Conservation (phyloP, 805 yeast species). For the Candida pseudofarinosa region DNA sequence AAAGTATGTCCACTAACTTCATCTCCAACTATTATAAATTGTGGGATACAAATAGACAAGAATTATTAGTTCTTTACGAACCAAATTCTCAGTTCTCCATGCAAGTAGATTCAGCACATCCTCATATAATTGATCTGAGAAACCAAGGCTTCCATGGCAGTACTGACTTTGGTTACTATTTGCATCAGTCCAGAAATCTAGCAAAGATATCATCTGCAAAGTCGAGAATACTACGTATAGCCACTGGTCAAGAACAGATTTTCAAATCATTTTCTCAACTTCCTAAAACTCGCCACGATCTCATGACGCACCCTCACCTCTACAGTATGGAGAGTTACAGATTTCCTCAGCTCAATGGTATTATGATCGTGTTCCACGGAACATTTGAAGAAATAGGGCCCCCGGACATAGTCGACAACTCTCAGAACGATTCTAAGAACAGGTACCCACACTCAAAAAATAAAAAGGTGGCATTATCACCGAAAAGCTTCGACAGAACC, state of each 20-base stretch:
- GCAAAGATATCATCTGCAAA: conserved; percentile 54
- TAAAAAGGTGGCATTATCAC: conserved; percentile 39
- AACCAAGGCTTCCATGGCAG: conserved; percentile 8
- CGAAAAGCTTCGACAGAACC: conserved; percentile 82
- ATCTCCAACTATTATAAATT: conserved; percentile 67
- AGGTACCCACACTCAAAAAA: conserved; percentile 16
- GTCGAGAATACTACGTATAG: conserved; percentile 55
- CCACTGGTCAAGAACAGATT: conserved; percentile 67
- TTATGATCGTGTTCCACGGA: conserved; percentile 80
- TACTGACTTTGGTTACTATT: conserved; percentile 57
- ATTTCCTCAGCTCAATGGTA: conserved; percentile 67
- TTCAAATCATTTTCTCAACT: conserved; percentile 55
- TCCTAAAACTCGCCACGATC: conserved; percentile 76
- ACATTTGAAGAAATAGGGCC: conserved; percentile 65
- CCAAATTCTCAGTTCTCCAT: conserved; percentile 81
- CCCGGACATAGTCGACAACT: conserved; percentile 40
- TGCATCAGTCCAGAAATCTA: conserved; percentile 73
- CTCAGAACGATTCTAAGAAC: conserved; percentile 11
- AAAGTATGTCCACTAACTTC: conserved; percentile 70
- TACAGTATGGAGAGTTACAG: conserved; percentile 80
- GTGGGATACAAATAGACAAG: conserved; percentile 79
- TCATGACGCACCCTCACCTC: conserved; percentile 56
- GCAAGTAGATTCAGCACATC: conserved; percentile 70
- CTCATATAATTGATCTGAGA: conserved; percentile 30
- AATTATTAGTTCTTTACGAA: conserved; percentile 70